Conservation (phyloP, 1,284 basidiomycete species). For the Gastroboletus turbinatus region DNA sequence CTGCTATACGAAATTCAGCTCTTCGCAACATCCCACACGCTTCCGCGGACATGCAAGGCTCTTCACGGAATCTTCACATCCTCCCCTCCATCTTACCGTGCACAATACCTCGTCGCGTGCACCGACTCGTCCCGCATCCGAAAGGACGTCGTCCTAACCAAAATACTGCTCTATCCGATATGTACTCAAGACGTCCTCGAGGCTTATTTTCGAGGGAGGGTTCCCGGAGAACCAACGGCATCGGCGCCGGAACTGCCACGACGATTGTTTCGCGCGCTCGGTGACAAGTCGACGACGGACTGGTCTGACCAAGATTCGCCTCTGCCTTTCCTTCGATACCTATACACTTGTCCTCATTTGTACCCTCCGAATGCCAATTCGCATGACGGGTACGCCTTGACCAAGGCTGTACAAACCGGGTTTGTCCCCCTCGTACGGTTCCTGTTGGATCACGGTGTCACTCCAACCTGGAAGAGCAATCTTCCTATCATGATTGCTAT, state of each 20-base stretch:
- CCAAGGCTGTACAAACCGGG: constrained; percentile 66
- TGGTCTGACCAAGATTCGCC: constrained; percentile 53
- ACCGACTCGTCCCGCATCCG: constrained; percentile 17
- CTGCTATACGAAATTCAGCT: constrained; percentile 74
- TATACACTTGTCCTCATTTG: constrained; percentile 46
- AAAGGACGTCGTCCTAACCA: constrained; percentile 39
- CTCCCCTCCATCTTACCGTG: constrained; percentile 53
- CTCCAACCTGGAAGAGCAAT: constrained; percentile 57
- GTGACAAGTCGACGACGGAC: constrained; percentile 19
- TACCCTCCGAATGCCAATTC: constrained; percentile 53
- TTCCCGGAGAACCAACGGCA: not conserved
- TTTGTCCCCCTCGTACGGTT: constrained; percentile 66
- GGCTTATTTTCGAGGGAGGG: constrained; percentile 39
- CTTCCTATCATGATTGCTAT: constrained; percentile 78
- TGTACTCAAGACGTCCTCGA: constrained; percentile 60
- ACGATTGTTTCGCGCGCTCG: constrained; percentile 57
- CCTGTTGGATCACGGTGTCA: constrained; percentile 71
- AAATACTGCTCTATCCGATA: constrained; percentile 61
- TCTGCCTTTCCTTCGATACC: constrained; percentile 58
- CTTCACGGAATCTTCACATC: constrained; percentile 53
- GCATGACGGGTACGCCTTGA: constrained; percentile 75
- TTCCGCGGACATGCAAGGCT: constrained; percentile 57
- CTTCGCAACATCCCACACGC: constrained; percentile 54
- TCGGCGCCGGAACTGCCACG: constrained; percentile 50
- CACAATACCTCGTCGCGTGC: constrained; percentile 56